Evolutionary conservation across 164 flowering plant genomes (phyloP), one percentile per base, ranked within the genome.

Genomic region (Liquidambar formosana): DNA sequence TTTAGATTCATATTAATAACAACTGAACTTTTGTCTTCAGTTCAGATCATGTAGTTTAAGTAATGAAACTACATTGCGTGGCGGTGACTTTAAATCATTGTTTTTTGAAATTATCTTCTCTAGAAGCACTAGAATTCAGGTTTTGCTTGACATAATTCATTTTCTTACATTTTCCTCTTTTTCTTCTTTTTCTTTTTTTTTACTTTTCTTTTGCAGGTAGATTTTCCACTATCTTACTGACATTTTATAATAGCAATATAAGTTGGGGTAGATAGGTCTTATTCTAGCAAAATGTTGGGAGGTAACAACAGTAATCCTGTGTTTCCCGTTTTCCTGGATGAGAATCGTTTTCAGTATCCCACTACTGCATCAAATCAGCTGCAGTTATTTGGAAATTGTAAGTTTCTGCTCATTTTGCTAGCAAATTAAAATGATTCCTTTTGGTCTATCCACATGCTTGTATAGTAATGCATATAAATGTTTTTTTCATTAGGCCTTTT

Each of bases 311-410:
- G 66, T 12, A 81, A 78, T 61, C 66, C 73, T 16, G 22, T 73
- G 68, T 73, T 71, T 67, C 84, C 84, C 18, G 53, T 68, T 60
- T 72, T 75, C 43, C 18, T 81, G 62, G 76, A 76, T 43, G 77
- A 78, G 61, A 75, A 64, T 27, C 61, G 57, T 22, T 66, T 73
- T 19, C 75, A 58, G 9, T 80, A 61, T 69, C 81, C 68, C 51
- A 61, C 73, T 10, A 76, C 66, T 71, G 47, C 79, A 38, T 72
- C 84, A 28, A 73, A 71, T 67, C 84, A 78, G 72, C 68, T 81
- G 63, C 79, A 81, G 71, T 65, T 81, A 57, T 73, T 81, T 75
- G 79, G 81, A 45, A 81, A 70, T 45, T 33, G 84, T 81, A 52
- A 78, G 81, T 71, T 60, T 27, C 23, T 33, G 41, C 41, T 33